A percentile compares a stretch with the other conserved stretches of the same genome.
These are phyloP conservation scores for Trichoderma cornu-damae DNA, from an alignment of 2,329 filamentous ascomycete genomes.

Conservation along the genomic window DNA sequence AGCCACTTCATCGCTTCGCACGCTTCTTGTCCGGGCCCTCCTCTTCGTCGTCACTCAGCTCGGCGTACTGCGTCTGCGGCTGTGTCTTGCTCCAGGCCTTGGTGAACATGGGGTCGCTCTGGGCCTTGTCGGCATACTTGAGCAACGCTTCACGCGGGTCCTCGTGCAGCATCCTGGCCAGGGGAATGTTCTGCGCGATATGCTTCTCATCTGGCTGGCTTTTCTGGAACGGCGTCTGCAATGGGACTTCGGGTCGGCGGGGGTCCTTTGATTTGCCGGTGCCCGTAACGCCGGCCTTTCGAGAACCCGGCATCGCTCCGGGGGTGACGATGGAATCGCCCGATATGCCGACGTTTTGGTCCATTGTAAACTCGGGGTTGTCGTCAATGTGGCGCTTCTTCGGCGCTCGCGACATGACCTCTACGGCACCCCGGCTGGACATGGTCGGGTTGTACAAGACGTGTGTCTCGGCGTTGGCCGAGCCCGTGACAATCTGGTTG, in stretches of 20 bases:
- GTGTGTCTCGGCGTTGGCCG: conserved; percentile 83
- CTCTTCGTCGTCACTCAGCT: conserved; percentile 80
- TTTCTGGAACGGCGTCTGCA: conserved; percentile 84
- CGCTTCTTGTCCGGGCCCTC: conserved; percentile 63
- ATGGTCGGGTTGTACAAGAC: conserved; percentile 85
- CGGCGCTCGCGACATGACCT: conserved; percentile 86
- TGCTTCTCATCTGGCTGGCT: conserved; percentile 84
- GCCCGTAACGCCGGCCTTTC: conserved; percentile 64
- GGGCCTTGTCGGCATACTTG: conserved; percentile 89
- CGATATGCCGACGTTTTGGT: conserved; percentile 73
- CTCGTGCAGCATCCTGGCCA: conserved; percentile 91
- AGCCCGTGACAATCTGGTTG: conserved; percentile 93
- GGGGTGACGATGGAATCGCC: conserved; percentile 74
- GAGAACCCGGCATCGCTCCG: conserved; percentile 52
- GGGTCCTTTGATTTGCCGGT: conserved; percentile 75
- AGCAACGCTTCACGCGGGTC: conserved; percentile 90
- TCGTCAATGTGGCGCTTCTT: conserved; percentile 96
- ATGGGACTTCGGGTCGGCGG: conserved; percentile 75
- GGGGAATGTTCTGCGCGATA: conserved; percentile 79
- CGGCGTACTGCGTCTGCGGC: conserved; percentile 85
- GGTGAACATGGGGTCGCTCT: conserved; percentile 92
- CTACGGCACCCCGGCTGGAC: conserved; percentile 74
- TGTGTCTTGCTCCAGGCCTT: conserved; percentile 90
- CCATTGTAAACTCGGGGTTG: conserved; percentile 79
- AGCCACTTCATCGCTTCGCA: conserved; percentile 44